A percentile compares a stretch with the other conserved stretches of the same genome.
Evolutionary conservation across 495 filamentous ascomycete species (phyloP).

Genomic region (Hypoxylon fragiforme): DNA sequence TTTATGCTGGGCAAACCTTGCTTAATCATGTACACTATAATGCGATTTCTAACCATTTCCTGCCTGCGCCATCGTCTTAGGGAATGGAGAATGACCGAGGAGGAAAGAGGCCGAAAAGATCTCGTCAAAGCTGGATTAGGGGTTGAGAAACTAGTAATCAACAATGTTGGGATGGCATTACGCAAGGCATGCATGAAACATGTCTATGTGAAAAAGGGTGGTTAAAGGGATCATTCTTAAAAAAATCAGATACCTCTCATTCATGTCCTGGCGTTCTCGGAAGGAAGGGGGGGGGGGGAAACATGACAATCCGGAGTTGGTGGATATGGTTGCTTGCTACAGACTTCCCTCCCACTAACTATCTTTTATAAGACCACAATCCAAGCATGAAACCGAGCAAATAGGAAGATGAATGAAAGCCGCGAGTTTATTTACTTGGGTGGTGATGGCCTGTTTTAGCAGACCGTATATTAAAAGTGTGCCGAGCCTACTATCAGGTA

Average conservation of each 20-base stretch:
- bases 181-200: slow-evolving; percentile 10
- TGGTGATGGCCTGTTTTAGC: no score
- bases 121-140: no score
- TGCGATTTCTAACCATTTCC: slow-evolving; percentile 4
- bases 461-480: no score
- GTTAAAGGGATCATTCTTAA: slow-evolving; percentile 3
- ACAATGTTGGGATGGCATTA: slow-evolving; percentile 13
- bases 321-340: neutral
- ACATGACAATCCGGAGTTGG: neutral
- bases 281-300: neutral
- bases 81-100: neutral
- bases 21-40: slow-evolving; percentile 19
- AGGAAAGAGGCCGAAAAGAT: no score
- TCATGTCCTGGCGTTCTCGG: slow-evolving; percentile 3
- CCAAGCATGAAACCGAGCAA: no score
- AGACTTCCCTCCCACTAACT: no score
- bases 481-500: no score
- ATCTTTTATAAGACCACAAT: no score
- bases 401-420: no score
- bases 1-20: slow-evolving; percentile 2
- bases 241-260: slow-evolving; percentile 20
- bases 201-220: slow-evolving; percentile 4
- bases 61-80: neutral
- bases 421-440: no score
- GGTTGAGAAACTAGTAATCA: slow-evolving; percentile 10